phyloP scores from a whole-genome alignment of 768 basidiomycete genomes.

The Dentipellis sp. region DNA sequence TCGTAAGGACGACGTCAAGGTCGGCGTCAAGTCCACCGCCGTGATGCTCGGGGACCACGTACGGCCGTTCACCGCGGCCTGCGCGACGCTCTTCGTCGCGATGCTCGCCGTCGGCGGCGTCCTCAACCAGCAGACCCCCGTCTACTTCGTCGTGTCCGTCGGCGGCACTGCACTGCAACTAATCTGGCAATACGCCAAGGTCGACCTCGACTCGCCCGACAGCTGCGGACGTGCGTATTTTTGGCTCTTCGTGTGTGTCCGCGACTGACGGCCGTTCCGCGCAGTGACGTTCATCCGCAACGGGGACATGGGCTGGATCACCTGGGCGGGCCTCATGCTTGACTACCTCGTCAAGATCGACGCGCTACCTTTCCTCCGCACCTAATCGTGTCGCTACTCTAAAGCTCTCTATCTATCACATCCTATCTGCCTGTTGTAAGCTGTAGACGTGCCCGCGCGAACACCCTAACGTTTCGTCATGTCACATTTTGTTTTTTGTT shows the following conservation, averaged over 20 bases:
- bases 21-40: constrained; percentile 68
- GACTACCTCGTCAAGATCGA: constrained; percentile 14
- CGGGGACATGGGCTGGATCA: constrained; percentile 14
- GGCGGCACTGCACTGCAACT: constrained; percentile 16
- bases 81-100: constrained; percentile 43
- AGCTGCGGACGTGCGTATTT: constrained; percentile 13
- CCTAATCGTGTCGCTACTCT: neutral
- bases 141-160: constrained; percentile 15
- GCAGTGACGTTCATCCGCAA: constrained; percentile 13
- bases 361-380: constrained; percentile 7
- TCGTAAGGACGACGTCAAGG: constrained; percentile 60
- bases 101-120: constrained; percentile 47
- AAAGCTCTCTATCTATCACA: neutral
- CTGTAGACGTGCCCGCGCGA: neutral
- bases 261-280: neutral
- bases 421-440: neutral
- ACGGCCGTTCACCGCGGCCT: constrained; percentile 43
- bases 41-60: constrained; percentile 62
- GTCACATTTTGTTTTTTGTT: too few relatives aligned
- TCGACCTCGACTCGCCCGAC: constrained; percentile 14
- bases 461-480: too few relatives aligned
- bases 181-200: constrained; percentile 16
- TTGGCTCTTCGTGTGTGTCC: neutral
- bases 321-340: constrained; percentile 15
- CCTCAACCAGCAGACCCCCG: constrained; percentile 21